Conservation (phyloP, 345 rosid species). For the Garcia nutans region DNA sequence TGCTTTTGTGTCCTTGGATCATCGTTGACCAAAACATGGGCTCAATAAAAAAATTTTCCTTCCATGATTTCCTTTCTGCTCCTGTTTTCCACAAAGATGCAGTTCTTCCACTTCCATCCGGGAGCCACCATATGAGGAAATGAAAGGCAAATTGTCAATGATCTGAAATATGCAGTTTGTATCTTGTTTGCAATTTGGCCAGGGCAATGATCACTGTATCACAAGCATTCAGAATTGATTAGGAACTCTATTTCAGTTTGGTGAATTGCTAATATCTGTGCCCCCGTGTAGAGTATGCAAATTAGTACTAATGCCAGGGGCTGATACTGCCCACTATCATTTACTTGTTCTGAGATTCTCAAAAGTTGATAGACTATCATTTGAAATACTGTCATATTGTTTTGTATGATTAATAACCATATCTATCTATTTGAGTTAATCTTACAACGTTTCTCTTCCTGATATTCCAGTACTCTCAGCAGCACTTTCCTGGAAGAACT, state of each 20-base stretch:
- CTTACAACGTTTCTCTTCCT: slow-evolving; percentile 10
- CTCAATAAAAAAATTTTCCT: not conserved
- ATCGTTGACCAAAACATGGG: not conserved
- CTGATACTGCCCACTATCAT: not conserved
- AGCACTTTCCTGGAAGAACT: slow-evolving; percentile 68
- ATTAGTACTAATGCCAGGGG: not conserved
- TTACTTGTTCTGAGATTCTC: slow-evolving; percentile 1
- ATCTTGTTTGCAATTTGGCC: not conserved
- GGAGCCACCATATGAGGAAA: not conserved
- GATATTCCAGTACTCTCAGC: slow-evolving; percentile 72
- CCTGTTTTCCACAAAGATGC: not conserved
- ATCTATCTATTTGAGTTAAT: not conserved
- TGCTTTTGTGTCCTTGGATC: not conserved
- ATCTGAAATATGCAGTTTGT: not conserved
- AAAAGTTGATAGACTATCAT: not conserved
- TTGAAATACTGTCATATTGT: not conserved
- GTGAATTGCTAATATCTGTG: not conserved
- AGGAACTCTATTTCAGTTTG: not conserved
- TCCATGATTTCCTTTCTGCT: not conserved
- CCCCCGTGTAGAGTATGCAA: not conserved
- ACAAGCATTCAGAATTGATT: not conserved
- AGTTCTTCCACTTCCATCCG: too few species aligned
- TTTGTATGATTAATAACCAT: not conserved
- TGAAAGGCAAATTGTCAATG: not conserved
- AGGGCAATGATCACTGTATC: not conserved